phyloP scores from a whole-genome alignment of 441 rosid species.

The Gossypium aridum region DNA sequence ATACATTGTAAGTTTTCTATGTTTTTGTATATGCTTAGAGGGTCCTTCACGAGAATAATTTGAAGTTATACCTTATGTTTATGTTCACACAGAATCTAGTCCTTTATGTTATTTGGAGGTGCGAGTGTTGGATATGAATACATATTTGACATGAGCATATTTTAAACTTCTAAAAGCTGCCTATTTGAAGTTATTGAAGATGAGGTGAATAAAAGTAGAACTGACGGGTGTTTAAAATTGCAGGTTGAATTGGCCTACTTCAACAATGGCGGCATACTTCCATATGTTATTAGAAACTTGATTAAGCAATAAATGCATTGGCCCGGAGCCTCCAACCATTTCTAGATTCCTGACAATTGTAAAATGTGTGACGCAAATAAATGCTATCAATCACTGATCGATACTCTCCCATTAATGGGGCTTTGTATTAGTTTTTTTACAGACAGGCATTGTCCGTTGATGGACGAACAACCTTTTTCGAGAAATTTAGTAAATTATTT shows the following conservation, averaged over 20 bases:
- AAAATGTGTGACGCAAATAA: conserved; percentile 27
- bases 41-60: not conserved
- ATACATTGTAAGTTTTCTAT: not conserved
- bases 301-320: conserved; percentile 32
- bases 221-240: no score
- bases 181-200: not conserved
- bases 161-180: not conserved
- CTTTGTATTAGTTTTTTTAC: not conserved
- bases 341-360: conserved; percentile 15
- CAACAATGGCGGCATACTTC: conserved; percentile 87
- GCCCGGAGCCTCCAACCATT: not conserved
- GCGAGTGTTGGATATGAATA: no score
- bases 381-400: conserved; percentile 18
- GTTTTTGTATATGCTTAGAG: not conserved
- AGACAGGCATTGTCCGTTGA: not conserved
- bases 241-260: conserved; percentile 95
- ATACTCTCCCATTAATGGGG: not conserved
- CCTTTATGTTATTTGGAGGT: not conserved
- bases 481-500: not conserved
- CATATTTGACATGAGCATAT: no score
- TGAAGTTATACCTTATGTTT: not conserved
- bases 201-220: no score
- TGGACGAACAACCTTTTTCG: not conserved
- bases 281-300: conserved; percentile 76
- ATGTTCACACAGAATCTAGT: no score